phyloP scores from a whole-genome alignment of 2,329 filamentous ascomycete species.

The Metarhizium brunneum region DNA sequence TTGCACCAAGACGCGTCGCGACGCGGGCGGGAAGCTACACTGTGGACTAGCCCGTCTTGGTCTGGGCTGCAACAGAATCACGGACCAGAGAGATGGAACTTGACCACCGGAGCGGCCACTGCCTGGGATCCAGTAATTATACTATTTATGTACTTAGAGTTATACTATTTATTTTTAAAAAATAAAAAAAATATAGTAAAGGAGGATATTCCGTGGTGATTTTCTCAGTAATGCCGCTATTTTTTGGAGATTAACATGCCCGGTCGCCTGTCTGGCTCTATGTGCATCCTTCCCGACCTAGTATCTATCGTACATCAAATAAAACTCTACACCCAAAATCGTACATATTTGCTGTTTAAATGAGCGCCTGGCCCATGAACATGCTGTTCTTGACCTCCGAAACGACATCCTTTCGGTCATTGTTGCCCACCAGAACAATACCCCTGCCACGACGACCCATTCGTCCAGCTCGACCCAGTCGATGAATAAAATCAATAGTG shows the following conservation, averaged over 20 bases:
- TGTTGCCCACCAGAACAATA: constrained; percentile 81
- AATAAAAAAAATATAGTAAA: no score
- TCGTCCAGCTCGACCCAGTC: constrained; percentile 80
- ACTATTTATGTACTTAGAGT: no score
- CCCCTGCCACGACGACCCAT: constrained; percentile 88
- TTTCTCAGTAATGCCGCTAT: not conserved
- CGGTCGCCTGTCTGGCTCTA: not conserved
- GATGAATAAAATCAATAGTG: constrained; percentile 96
- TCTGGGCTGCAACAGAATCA: not conserved
- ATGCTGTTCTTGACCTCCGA: constrained; percentile 85
- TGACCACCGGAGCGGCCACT: no score
- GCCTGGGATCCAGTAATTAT: no score
- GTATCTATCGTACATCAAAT: not conserved
- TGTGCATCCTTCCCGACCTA: not conserved
- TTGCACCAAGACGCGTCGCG: constrained; percentile 20
- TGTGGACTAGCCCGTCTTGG: not conserved
- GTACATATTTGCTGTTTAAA: constrained; percentile 33
- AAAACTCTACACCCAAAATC: constrained; percentile 1
- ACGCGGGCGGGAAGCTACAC: constrained; percentile 7
- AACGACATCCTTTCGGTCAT: constrained; percentile 84
- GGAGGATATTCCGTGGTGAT: not conserved
- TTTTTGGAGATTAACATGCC: not conserved
- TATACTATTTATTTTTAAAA: no score
- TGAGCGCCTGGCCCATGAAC: constrained; percentile 71
- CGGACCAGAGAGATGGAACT: no score